Percentiles rank a stretch among this genome's conserved stretches.
These are phyloP conservation scores for Aspergillus sp. DNA, from an alignment of 2,329 filamentous ascomycete species.

Conservation along the genomic window DNA sequence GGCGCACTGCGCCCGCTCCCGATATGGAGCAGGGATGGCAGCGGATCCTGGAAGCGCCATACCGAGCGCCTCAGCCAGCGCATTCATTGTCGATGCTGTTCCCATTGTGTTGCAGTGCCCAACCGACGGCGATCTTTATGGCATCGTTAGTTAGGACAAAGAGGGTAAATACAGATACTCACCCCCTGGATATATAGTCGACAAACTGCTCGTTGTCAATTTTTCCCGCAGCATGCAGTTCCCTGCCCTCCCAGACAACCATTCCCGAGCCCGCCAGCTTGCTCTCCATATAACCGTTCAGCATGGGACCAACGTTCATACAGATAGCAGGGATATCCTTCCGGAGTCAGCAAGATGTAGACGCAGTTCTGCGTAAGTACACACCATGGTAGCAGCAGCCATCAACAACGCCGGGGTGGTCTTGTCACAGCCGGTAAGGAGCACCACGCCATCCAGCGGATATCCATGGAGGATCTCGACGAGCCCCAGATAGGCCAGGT, in stretches of 20 bases:
- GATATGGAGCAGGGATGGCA: slow-evolving; percentile 44
- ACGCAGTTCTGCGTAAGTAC: slow-evolving; percentile 3
- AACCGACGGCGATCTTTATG: slow-evolving; percentile 36
- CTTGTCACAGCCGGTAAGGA: slow-evolving; percentile 46
- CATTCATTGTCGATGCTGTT: slow-evolving; percentile 46
- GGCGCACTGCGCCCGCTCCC: slow-evolving; percentile 39
- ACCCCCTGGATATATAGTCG: slow-evolving; percentile 38
- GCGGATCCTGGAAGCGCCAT: slow-evolving; percentile 45
- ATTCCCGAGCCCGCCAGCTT: slow-evolving; percentile 38
- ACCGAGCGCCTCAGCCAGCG: slow-evolving; percentile 43
- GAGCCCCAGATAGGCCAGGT: slow-evolving; percentile 40
- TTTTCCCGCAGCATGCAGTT: slow-evolving; percentile 39
- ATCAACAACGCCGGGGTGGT: slow-evolving; percentile 44
- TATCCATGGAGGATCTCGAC: slow-evolving; percentile 43
- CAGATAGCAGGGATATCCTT: slow-evolving; percentile 44
- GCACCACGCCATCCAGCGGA: slow-evolving; percentile 42
- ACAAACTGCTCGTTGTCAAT: slow-evolving; percentile 38
- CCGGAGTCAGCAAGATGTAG: slow-evolving; percentile 4
- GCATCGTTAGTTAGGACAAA: too few relatives aligned
- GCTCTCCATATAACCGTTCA: slow-evolving; percentile 39
- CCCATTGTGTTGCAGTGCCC: slow-evolving; percentile 48
- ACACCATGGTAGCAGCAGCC: slow-evolving; percentile 42
- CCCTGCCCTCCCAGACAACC: slow-evolving; percentile 42
- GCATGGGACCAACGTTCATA: slow-evolving; percentile 46
- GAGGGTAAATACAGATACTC: slow-evolving; percentile 9